Conservation (phyloP, 202 grass and related monocot genomes). For the Panicum hallii region DNA sequence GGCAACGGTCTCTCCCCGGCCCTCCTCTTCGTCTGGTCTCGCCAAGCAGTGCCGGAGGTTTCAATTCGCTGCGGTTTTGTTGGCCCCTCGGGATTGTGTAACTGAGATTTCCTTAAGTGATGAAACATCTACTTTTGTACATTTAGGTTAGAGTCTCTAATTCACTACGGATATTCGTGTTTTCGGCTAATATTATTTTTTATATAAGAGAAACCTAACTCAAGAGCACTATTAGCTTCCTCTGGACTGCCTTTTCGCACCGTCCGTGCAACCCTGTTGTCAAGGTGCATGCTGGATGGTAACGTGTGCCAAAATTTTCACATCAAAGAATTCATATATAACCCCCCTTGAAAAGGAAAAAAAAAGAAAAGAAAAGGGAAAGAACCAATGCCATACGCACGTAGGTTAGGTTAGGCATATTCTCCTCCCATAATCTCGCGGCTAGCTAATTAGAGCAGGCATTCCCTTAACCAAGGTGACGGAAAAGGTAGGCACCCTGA, state of each 20-base stretch:
- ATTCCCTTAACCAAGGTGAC: constrained; percentile 31
- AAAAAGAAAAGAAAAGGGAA: no score
- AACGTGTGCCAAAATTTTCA: background rate
- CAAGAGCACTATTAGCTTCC: no score
- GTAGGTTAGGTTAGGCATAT: constrained; percentile 36
- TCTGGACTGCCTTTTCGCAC: background rate
- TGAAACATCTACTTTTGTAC: no score
- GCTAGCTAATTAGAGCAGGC: constrained; percentile 25
- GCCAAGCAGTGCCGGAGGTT: background rate
- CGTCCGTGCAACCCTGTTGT: background rate
- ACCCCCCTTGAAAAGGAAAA: background rate
- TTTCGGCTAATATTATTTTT: no score
- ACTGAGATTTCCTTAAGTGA: no score
- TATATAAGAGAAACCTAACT: no score
- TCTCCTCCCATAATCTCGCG: background rate
- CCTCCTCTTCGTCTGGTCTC: background rate
- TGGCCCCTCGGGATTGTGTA: background rate
- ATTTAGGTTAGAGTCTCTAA: no score
- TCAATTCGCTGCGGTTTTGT: background rate
- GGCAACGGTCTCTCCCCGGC: background rate
- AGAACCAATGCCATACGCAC: background rate
- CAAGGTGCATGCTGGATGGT: background rate
- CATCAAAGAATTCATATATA: background rate
- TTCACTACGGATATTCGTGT: no score
- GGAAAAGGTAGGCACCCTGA: constrained; percentile 35